These are phyloP conservation scores for Taiozyma onychis DNA, from an alignment of 1,139 yeast species.

Conservation along the genomic window DNA sequence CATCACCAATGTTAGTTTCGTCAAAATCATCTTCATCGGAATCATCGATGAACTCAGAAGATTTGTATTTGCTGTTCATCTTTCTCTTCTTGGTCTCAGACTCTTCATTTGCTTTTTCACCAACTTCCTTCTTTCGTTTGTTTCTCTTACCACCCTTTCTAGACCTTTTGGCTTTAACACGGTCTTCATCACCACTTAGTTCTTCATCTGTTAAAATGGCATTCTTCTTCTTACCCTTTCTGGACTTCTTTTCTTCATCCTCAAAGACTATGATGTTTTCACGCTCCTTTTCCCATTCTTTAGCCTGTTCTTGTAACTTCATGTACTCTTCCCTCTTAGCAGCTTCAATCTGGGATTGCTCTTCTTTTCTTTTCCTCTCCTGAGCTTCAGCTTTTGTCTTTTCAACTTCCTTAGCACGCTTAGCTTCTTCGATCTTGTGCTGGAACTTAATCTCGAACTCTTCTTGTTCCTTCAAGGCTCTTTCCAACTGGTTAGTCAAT, in stretches of 20 bases:
- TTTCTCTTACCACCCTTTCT: constrained; percentile 23
- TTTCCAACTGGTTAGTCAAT: constrained; percentile 62
- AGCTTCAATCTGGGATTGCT: constrained; percentile 38
- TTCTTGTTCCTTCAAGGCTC: constrained; percentile 67
- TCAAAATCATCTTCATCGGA: constrained; percentile 47
- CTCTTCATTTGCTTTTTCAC: constrained; percentile 18
- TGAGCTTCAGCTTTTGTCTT: constrained; percentile 36
- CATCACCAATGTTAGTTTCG: constrained; percentile 22
- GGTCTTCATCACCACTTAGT: constrained; percentile 24
- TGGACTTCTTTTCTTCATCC: constrained; percentile 28
- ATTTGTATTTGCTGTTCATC: constrained; percentile 28
- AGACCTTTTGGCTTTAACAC: constrained; percentile 4
- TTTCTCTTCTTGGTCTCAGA: constrained; percentile 20
- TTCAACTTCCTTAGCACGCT: constrained; percentile 57
- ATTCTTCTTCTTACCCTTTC: constrained; percentile 21
- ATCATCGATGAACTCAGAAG: constrained; percentile 46
- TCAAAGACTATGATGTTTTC: constrained; percentile 29
- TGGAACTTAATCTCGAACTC: constrained; percentile 56
- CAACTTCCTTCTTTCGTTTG: constrained; percentile 22
- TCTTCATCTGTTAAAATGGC: constrained; percentile 27
- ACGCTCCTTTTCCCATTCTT: constrained; percentile 68
- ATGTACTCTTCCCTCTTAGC: constrained; percentile 62
- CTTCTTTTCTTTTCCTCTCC: constrained; percentile 38
- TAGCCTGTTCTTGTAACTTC: constrained; percentile 73
- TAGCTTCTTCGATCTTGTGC: constrained; percentile 68